Percentiles rank a stretch among this genome's conserved stretches.
Evolutionary conservation across 192 early-diverging fungal species (phyloP).

Genomic region (Umbelopsis ramanniana): DNA sequence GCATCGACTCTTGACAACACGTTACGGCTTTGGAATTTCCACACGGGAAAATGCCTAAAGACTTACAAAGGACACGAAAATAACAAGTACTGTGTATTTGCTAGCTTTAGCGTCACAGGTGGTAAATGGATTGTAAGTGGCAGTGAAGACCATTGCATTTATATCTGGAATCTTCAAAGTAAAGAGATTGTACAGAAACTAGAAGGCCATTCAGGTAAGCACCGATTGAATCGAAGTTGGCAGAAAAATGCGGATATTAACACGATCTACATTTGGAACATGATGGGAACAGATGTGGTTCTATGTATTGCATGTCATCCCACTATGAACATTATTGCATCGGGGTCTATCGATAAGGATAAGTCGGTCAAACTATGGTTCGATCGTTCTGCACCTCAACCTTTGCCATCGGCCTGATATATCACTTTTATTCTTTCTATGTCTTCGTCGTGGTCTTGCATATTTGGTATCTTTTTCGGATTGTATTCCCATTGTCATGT

Average conservation of each 20-base stretch:
- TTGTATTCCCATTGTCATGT: constrained; percentile 6
- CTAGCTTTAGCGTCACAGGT: constrained; percentile 90
- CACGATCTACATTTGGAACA: no score
- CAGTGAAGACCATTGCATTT: constrained; percentile 91
- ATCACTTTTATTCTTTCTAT: constrained; percentile 9
- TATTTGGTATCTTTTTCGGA: constrained; percentile 19
- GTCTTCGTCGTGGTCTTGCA: constrained; percentile 7
- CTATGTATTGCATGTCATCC: constrained; percentile 95
- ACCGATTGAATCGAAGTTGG: not conserved
- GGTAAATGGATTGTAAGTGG: constrained; percentile 97
- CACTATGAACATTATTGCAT: constrained; percentile 92
- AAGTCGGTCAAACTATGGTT: constrained; percentile 88
- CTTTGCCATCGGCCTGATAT: constrained; percentile 13
- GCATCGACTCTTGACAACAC: constrained; percentile 94
- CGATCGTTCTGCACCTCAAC: constrained; percentile 42
- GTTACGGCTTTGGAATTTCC: constrained; percentile 93
- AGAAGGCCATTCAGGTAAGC: constrained; percentile 85
- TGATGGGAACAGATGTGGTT: constrained; percentile 75
- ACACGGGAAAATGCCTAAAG: constrained; percentile 95
- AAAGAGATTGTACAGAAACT: constrained; percentile 94
- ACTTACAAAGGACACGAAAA: constrained; percentile 92
- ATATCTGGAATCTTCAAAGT: constrained; percentile 97
- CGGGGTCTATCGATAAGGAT: constrained; percentile 90
- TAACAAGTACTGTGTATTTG: constrained; percentile 90
- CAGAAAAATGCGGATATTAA: no score